A percentile compares a stretch with the other conserved stretches of the same genome.
Evolutionary conservation across 2,329 filamentous ascomycete genomes (phyloP).

Genomic region (Pseudofabraea citricarpa): DNA sequence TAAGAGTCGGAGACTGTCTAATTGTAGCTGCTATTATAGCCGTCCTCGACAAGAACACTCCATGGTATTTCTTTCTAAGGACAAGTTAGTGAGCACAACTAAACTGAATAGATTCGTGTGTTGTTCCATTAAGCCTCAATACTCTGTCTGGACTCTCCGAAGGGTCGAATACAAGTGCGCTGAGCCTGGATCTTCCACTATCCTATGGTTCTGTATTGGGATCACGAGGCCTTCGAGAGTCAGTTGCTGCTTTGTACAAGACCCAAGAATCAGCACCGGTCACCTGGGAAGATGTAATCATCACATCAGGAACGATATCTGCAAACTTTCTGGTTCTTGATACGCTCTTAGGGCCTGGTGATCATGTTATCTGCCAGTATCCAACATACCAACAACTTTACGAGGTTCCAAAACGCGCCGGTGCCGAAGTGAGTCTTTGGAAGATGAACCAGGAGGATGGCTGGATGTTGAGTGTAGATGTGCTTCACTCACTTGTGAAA

Average conservation of each 20-base stretch:
- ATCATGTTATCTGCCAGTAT: conserved; percentile 83
- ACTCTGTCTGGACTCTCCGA: conserved; percentile 58
- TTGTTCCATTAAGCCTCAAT: conserved; percentile 67
- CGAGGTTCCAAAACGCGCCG: conserved; percentile 66
- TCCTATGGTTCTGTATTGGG: conserved; percentile 74
- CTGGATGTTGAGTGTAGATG: conserved; percentile 62
- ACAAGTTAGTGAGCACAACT: no score
- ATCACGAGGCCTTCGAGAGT: conserved; percentile 56
- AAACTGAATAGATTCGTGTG: conserved; percentile 65
- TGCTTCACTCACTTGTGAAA: conserved; percentile 60
- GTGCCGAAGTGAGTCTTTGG: conserved; percentile 76
- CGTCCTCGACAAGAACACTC: not conserved
- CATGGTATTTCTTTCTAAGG: conserved; percentile 1
- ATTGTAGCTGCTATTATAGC: no score
- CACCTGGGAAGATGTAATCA: conserved; percentile 60
- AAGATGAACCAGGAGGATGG: conserved; percentile 57
- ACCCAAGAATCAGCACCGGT: conserved; percentile 43
- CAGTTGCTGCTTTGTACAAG: conserved; percentile 62
- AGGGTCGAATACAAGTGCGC: conserved; percentile 34
- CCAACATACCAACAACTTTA: conserved; percentile 87
- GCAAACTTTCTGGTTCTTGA: conserved; percentile 81
- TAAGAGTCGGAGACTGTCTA: not conserved
- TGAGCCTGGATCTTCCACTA: conserved; percentile 53
- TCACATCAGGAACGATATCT: conserved; percentile 75
- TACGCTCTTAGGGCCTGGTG: conserved; percentile 63